These are phyloP conservation scores for Aquilaria agallochum DNA, from an alignment of 441 rosid species.

Conservation along the genomic window DNA sequence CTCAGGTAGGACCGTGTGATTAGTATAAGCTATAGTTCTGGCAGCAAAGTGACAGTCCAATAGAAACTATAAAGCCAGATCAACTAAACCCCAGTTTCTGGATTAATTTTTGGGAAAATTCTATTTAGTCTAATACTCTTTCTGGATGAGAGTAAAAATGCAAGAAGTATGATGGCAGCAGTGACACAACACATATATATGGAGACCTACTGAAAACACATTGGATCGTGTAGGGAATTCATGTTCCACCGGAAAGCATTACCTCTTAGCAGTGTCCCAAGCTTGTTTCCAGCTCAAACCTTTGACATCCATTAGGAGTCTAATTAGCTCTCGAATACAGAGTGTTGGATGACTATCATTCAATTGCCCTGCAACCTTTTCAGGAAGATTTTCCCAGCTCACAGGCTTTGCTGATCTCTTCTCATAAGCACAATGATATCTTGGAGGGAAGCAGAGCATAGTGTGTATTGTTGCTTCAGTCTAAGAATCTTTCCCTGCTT, in stretches of 20 bases:
- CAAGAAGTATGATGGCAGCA: too few relatives aligned
- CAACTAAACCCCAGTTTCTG: too few relatives aligned
- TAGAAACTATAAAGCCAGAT: too few relatives aligned
- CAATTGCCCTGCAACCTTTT: constrained; percentile 92
- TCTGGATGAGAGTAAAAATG: too few relatives aligned
- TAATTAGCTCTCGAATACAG: constrained; percentile 69
- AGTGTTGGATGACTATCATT: constrained; percentile 84
- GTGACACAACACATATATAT: too few relatives aligned
- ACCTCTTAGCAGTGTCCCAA: constrained; percentile 68
- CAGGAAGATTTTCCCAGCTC: constrained; percentile 84
- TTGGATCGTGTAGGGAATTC: too few relatives aligned
- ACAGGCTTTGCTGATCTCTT: constrained; percentile 44
- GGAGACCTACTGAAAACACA: too few relatives aligned
- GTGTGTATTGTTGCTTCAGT: constrained; percentile 91
- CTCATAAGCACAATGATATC: constrained; percentile 85
- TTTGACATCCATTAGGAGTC: constrained; percentile 57
- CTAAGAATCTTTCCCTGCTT: constrained; percentile 84
- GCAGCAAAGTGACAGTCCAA: too few relatives aligned
- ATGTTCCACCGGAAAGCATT: not conserved
- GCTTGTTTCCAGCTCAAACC: constrained; percentile 64
- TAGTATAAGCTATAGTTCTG: constrained; percentile 95
- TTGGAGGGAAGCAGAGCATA: constrained; percentile 96
- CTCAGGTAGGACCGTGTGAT: constrained; percentile 96
- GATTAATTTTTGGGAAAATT: too few relatives aligned
- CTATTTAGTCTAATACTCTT: too few relatives aligned